A percentile compares a stretch with the other conserved stretches of the same genome.
phyloP scores from a whole-genome alignment of 441 rosid species.

The Francoa sonchifolia region DNA sequence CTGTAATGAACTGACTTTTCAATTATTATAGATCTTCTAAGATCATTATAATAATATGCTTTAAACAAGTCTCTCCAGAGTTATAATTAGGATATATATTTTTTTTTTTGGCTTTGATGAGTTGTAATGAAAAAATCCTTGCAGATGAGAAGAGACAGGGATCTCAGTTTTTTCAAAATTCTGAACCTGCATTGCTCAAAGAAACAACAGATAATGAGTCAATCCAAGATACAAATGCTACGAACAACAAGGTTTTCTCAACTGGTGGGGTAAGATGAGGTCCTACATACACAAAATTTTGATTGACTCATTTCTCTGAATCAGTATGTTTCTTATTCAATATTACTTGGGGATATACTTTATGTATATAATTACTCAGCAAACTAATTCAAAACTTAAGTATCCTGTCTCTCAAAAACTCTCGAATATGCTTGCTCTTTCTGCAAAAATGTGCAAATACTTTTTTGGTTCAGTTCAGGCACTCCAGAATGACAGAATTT shows the following conservation, averaged over 20 bases:
- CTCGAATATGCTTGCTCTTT: too few relatives aligned
- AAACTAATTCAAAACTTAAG: too few relatives aligned
- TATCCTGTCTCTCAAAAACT: too few relatives aligned
- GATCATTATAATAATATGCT: too few relatives aligned
- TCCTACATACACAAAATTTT: constrained; percentile 5
- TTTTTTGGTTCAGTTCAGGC: too few relatives aligned
- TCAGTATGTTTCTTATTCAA: not conserved
- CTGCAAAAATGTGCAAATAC: too few relatives aligned
- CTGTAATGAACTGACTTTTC: constrained; percentile 6
- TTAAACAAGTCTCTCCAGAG: constrained; percentile 11
- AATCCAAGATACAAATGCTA: constrained; percentile 14
- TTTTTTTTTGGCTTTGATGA: constrained; percentile 11
- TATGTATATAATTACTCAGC: too few relatives aligned
- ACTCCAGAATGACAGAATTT: too few relatives aligned
- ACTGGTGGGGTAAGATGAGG: constrained; percentile 47
- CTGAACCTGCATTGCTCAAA: constrained; percentile 20
- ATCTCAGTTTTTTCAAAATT: constrained; percentile 24
- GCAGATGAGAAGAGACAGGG: constrained; percentile 45
- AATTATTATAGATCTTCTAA: too few relatives aligned
- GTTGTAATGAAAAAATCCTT: constrained; percentile 23
- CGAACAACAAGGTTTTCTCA: constrained; percentile 18
- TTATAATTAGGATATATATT: constrained; percentile 6
- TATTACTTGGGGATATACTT: too few relatives aligned
- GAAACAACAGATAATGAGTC: constrained; percentile 29
- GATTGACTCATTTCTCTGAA: not conserved